Base-by-base conservation (phyloP, 2,329 filamentous ascomycete genomes). In the Byssothecium circinans region DNA sequence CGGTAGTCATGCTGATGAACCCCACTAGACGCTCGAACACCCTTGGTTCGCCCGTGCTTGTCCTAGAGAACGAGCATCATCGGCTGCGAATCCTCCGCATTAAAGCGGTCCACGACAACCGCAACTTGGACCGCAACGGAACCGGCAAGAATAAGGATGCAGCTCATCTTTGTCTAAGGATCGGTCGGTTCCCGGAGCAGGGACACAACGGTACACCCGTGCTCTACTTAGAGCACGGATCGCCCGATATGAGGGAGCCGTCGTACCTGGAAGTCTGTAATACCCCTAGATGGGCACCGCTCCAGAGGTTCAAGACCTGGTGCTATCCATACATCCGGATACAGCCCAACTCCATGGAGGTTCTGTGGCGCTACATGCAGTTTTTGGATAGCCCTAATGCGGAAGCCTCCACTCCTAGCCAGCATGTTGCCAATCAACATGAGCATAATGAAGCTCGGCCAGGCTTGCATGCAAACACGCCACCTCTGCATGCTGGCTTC, bases 1-100 rank as follows among this genome's bases (percentile, higher is more conserved):
- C 49, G 2, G 38, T 60, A 10, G 15, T 61, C 27, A 55, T 64
- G 53, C 29, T 61, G n/a, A 41, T 23, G 2, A 58, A 62, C 15
- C 36, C 35, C 10, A 19, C 3, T 6, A 22, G 35, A 1, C 22
- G 19, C 1, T 53, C 53, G 4, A 43, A 49, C 1, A 63, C 53
- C 12, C 41, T 55, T 1, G 59, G 56, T 22, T 48, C 54, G 5
- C 56, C 54, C 10, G 40, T 62, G 11, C 17, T 62, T 2, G 43
- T 60, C 3, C 2, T 56, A 1, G 46, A 53, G 37, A 54, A 53
- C 23, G 8, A 44, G 2, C 58, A 51, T 36, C 51, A 52, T 10
- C 23, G 25, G 18, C 50, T 60, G 23, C 34, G 30, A 10, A 57
- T 47, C 22, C 49, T 59, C 2, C 54, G 53, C 25, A 34, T 63